Evolutionary conservation across 176 grass and related monocot genomes (phyloP).

Genomic region (Carex scoparia): DNA sequence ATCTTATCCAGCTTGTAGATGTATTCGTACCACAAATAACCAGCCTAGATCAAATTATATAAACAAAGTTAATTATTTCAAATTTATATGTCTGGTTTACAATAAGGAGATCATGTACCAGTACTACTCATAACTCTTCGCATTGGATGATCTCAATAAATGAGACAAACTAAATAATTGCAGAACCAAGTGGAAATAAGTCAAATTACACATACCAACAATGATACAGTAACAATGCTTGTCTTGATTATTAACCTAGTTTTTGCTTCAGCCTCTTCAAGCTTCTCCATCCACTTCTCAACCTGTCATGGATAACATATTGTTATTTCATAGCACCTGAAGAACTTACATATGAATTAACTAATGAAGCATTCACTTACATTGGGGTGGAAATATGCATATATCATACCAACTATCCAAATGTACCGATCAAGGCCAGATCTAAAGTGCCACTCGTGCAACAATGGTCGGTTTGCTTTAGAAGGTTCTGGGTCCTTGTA

Average conservation of each 20-base stretch:
- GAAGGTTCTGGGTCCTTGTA: constrained; percentile 63
- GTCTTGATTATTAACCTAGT: constrained; percentile 38
- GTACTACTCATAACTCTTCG: neutral
- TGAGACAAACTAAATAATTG: neutral
- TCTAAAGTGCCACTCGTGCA: constrained; percentile 90
- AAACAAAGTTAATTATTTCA: constrained; percentile 6
- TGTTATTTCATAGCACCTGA: neutral
- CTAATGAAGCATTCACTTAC: constrained; percentile 33
- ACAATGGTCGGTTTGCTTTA: constrained; percentile 47
- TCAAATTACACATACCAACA: constrained; percentile 28
- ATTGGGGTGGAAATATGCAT: constrained; percentile 79
- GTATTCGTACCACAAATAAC: constrained; percentile 64
- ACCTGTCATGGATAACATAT: constrained; percentile 18
- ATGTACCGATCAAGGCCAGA: constrained; percentile 89
- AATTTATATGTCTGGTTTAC: neutral
- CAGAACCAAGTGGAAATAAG: neutral
- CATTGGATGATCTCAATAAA: neutral
- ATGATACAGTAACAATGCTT: constrained; percentile 35
- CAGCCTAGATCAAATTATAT: constrained; percentile 38
- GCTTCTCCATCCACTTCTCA: constrained; percentile 53
- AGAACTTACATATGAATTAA: neutral
- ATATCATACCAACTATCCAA: constrained; percentile 91
- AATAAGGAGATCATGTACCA: neutral
- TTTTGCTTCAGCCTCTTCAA: constrained; percentile 51
- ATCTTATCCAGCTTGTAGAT: constrained; percentile 72